Percentiles rank a stretch among this genome's conserved stretches.
Evolutionary conservation across 1,284 basidiomycete species (phyloP).

Genomic region (Fomes fomentarius): DNA sequence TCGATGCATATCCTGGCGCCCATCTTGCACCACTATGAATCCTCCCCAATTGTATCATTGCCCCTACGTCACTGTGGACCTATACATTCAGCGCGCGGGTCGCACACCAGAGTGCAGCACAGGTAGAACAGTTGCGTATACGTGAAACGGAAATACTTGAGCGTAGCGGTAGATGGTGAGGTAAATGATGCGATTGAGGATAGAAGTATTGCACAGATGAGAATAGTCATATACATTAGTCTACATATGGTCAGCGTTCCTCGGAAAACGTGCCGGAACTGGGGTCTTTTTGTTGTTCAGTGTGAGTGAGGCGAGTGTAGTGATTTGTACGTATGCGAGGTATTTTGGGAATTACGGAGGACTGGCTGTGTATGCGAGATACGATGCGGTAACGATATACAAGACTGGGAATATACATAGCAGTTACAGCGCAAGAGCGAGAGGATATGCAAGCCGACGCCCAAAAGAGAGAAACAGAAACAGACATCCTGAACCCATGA

Average conservation of each 20-base stretch:
- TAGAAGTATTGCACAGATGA: background rate
- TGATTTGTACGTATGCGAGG: background rate
- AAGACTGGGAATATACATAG: background rate
- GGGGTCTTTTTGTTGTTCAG: background rate
- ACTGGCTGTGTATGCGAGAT: background rate
- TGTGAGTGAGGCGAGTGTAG: background rate
- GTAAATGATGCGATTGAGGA: too few species aligned
- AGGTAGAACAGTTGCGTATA: too few species aligned
- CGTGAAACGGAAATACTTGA: too few species aligned
- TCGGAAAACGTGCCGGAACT: background rate
- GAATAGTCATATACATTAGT: background rate
- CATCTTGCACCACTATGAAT: too few species aligned
- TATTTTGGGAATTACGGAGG: background rate
- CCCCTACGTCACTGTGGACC: too few species aligned
- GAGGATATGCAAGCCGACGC: background rate
- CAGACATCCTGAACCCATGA: too few species aligned
- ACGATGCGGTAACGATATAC: constrained; percentile 1
- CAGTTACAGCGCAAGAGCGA: background rate
- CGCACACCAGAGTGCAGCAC: too few species aligned
- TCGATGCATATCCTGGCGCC: too few species aligned
- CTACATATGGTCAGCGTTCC: background rate
- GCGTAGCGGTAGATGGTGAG: too few species aligned
- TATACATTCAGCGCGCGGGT: too few species aligned
- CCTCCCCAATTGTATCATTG: too few species aligned
- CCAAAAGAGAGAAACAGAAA: background rate